Conservation (phyloP, 257 asterid genomes). For the Buddleja alternifolia region DNA sequence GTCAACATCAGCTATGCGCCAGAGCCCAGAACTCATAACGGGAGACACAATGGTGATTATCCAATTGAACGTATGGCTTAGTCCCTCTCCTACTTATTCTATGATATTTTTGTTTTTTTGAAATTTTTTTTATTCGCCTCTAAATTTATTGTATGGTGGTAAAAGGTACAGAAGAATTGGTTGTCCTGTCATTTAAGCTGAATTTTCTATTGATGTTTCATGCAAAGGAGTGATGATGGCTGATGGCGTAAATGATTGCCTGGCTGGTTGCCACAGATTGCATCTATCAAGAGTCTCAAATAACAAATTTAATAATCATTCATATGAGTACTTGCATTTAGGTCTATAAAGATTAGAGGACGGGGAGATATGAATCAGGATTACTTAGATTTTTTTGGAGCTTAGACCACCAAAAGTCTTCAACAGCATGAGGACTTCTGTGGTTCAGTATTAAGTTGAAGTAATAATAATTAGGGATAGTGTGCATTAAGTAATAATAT, state of each 20-base stretch:
- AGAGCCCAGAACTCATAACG: slow-evolving; percentile 2
- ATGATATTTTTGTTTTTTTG: neutral
- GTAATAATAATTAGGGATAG: too few relatives aligned
- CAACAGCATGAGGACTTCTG: too few relatives aligned
- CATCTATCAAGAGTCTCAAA: neutral
- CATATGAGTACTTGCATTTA: too few relatives aligned
- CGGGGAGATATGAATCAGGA: too few relatives aligned
- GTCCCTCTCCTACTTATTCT: neutral
- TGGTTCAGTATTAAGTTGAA: too few relatives aligned
- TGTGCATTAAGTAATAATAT: too few relatives aligned
- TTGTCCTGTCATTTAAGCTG: neutral
- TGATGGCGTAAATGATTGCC: neutral
- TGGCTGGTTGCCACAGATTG: neutral
- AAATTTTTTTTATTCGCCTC: too few relatives aligned
- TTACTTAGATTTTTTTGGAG: too few relatives aligned
- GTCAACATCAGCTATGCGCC: neutral
- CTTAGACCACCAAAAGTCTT: too few relatives aligned
- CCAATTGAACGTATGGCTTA: neutral
- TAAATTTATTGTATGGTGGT: neutral
- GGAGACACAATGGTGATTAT: neutral
- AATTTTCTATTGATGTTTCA: neutral
- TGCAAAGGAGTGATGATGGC: neutral
- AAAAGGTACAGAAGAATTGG: neutral
- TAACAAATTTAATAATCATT: too few relatives aligned
- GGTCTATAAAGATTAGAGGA: too few relatives aligned